Evolutionary conservation across 805 yeast species (phyloP).

Genomic region (Yamadazyma kitorensis): DNA sequence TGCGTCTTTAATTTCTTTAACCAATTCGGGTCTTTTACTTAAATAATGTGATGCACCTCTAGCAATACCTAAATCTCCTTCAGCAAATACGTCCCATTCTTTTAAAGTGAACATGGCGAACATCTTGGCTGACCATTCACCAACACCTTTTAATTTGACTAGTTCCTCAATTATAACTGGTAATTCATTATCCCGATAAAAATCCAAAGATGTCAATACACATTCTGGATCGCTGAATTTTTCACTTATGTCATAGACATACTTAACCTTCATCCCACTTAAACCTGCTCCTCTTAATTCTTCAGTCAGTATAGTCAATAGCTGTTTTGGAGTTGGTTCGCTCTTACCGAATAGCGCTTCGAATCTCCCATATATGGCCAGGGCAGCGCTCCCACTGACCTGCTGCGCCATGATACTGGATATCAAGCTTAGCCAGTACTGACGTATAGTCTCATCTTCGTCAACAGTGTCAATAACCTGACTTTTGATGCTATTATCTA

Average conservation of each 20-base stretch:
- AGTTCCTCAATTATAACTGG: constrained; percentile 49
- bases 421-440: constrained; percentile 37
- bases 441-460: constrained; percentile 18
- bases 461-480: constrained; percentile 11
- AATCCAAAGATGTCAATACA: constrained; percentile 26
- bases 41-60: constrained; percentile 73
- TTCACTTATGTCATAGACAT: constrained; percentile 53
- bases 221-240: constrained; percentile 44
- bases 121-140: constrained; percentile 89
- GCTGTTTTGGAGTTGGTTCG: constrained; percentile 51
- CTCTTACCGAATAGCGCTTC: constrained; percentile 24
- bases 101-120: constrained; percentile 69
- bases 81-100: constrained; percentile 67
- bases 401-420: constrained; percentile 64
- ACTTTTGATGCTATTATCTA: constrained; percentile 3
- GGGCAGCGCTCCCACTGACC: constrained; percentile 79
- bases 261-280: constrained; percentile 64
- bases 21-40: constrained; percentile 47
- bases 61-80: constrained; percentile 81
- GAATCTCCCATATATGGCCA: constrained; percentile 54
- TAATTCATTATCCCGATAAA: constrained; percentile 37
- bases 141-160: constrained; percentile 64
- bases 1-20: constrained; percentile 39
- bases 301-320: constrained; percentile 42
- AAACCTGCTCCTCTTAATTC: constrained; percentile 63